Conservation (phyloP, 1,284 basidiomycete genomes). For the Amylostereum areolatum region DNA sequence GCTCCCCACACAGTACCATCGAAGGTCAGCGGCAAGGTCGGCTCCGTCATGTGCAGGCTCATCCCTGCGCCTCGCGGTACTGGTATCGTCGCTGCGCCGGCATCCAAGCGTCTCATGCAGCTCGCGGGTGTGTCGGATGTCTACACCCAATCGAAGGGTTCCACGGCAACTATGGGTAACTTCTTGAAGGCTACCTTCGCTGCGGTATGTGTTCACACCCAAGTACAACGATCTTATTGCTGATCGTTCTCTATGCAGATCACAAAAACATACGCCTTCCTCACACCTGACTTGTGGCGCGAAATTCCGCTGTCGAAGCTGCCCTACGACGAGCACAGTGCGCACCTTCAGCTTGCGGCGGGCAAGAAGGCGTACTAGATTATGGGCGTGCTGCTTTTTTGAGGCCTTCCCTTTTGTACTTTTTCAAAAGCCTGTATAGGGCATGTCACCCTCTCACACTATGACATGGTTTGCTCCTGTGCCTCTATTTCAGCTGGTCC, state of each 20-base stretch:
- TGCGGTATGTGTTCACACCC: constrained; percentile 56
- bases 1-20: constrained; percentile 99
- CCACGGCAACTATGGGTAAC: constrained; percentile 99
- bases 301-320: constrained; percentile 87
- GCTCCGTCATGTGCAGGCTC: constrained; percentile 98
- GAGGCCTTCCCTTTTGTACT: constrained; percentile 20
- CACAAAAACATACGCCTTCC: constrained; percentile 96
- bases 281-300: constrained; percentile 97
- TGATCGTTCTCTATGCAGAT: constrained; percentile 46
- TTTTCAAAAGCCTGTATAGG: constrained; percentile 10
- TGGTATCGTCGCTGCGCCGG: constrained; percentile 98
- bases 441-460: constrained; percentile 2
- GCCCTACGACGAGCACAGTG: constrained; percentile 93
- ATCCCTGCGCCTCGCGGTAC: constrained; percentile 99
- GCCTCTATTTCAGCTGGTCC: too few relatives aligned
- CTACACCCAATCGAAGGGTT: constrained; percentile 97
- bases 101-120: constrained; percentile 94
- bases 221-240: too few relatives aligned
- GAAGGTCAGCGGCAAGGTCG: constrained; percentile 98
- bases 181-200: constrained; percentile 99
- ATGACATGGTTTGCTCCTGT: constrained; percentile 3
- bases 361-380: constrained; percentile 80
- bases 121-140: constrained; percentile 95
- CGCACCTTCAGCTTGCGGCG: constrained; percentile 78
- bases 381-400: constrained; percentile 12